Evolutionary conservation across 805 yeast genomes (phyloP), one percentile per base, ranked within the genome.

Genomic region (Candida coquimbonensis): DNA sequence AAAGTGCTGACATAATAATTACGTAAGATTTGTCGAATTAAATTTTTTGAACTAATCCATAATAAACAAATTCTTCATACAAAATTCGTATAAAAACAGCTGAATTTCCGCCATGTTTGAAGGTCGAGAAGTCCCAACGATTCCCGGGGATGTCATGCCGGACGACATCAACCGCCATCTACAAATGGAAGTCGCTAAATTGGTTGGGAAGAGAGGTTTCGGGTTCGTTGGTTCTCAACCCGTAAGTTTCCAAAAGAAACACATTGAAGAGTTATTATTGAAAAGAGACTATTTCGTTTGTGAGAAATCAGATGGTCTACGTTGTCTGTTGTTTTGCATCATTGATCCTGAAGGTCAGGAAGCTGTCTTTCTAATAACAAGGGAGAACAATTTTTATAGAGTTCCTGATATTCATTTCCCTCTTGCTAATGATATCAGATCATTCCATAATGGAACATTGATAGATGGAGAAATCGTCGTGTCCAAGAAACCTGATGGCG

Each of bases 141-240:
- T 91, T 33, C 97, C 97, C 2, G 99, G 99, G 24, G 78, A 77
- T 14, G 69, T 74, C 44, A 87, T 89, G 51, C 85, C 91, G 3
- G 82, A 80, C 1, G 78, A 78, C 43, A 85, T 86, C 19, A 78
- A 84, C 0, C 75, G 74, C 25, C 88, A 78, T 47, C 72, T 91
- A 44, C 78, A 81, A 57, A 72, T 71, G 43, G 80, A 81, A 66
- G 83, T 90, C 5, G 81, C 89, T 38, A 60, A 78, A 56, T 67
- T 84, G 50, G 60, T 83, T 55, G 70, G 78, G 53, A 68, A 81
- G 53, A 72, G 80, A 31, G 73, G 75, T 36, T 6, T 14, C 6
- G 54, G 65, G 1, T 90, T 90, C 56, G 95, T 96, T 3, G 97
- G 99, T 0, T 82, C 96, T 1, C 99, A 95, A 65, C 99, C 99